A percentile compares a stretch with the other conserved stretches of the same genome.
phyloP scores from a whole-genome alignment of 768 basidiomycete genomes.

The Lyophyllum decastes region DNA sequence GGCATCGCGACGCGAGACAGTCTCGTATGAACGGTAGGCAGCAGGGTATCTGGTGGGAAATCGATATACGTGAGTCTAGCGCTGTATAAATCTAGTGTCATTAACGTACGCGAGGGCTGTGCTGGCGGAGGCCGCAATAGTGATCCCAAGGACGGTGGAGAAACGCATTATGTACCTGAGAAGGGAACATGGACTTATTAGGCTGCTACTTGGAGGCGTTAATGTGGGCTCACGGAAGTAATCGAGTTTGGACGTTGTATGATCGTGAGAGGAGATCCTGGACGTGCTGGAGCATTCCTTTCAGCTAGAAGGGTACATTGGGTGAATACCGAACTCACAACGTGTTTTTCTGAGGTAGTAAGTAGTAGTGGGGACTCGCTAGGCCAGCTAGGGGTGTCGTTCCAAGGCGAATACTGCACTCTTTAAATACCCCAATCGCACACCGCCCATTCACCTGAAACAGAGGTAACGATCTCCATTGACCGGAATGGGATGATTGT shows the following conservation, averaged over 20 bases:
- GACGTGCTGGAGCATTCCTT: not conserved
- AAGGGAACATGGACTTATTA: not conserved
- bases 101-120: not conserved
- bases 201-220: not conserved
- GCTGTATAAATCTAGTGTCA: not conserved
- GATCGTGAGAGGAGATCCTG: not conserved
- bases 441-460: no score
- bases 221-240: not conserved
- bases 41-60: not conserved
- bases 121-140: not conserved
- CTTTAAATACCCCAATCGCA: no score
- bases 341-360: not conserved
- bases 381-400: slow-evolving; percentile 1
- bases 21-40: not conserved
- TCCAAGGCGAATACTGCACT: not conserved
- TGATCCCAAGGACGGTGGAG: not conserved
- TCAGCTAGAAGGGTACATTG: not conserved
- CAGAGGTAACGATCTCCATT: no score
- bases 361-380: not conserved
- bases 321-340: not conserved
- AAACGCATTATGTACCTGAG: not conserved
- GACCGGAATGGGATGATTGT: no score
- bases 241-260: not conserved
- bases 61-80: not conserved
- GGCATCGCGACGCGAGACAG: not conserved